These are phyloP conservation scores for Eutreptiella sp. DNA, from an alignment of 208 protist genomes.

Conservation along the genomic window DNA sequence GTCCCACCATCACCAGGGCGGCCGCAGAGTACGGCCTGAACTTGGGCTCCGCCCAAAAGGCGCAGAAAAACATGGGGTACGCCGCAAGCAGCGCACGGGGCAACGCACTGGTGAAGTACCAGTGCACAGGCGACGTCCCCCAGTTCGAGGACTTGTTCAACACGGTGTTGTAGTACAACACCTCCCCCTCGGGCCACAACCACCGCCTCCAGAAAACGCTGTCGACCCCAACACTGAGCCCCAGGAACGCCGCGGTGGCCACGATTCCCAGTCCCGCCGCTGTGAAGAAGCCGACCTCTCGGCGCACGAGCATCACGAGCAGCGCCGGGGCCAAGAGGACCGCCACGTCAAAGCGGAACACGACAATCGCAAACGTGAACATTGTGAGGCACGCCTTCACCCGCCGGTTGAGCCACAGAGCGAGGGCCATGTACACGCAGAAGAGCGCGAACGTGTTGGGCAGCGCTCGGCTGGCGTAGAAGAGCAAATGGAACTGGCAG, in stretches of 20 bases:
- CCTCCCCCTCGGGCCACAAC: slow-evolving; percentile 80
- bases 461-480: slow-evolving; percentile 73
- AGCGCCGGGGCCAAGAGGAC: slow-evolving; percentile 36
- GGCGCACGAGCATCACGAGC: not conserved
- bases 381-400: slow-evolving; percentile 8
- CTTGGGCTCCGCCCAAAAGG: slow-evolving; percentile 13
- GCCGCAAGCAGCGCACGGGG: slow-evolving; percentile 52
- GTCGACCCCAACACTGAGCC: slow-evolving; percentile 53
- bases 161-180: slow-evolving; percentile 79
- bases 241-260: slow-evolving; percentile 25
- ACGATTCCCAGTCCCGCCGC: slow-evolving; percentile 24
- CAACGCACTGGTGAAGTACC: slow-evolving; percentile 75
- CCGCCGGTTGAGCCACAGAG: slow-evolving; percentile 29
- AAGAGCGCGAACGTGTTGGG: slow-evolving; percentile 80
- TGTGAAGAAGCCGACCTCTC: slow-evolving; percentile 30
- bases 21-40: slow-evolving; percentile 29
- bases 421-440: slow-evolving; percentile 44
- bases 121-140: slow-evolving; percentile 60
- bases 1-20: slow-evolving; percentile 48
- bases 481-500: slow-evolving; percentile 76
- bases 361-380: slow-evolving; percentile 40
- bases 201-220: slow-evolving; percentile 63
- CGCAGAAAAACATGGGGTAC: slow-evolving; percentile 34
- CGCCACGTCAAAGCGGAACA: slow-evolving; percentile 72
- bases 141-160: slow-evolving; percentile 70